Percentiles rank a stretch among this genome's conserved stretches.
These are phyloP conservation scores for Leccinum fibrillosum DNA, from an alignment of 768 basidiomycete genomes.

Conservation along the genomic window DNA sequence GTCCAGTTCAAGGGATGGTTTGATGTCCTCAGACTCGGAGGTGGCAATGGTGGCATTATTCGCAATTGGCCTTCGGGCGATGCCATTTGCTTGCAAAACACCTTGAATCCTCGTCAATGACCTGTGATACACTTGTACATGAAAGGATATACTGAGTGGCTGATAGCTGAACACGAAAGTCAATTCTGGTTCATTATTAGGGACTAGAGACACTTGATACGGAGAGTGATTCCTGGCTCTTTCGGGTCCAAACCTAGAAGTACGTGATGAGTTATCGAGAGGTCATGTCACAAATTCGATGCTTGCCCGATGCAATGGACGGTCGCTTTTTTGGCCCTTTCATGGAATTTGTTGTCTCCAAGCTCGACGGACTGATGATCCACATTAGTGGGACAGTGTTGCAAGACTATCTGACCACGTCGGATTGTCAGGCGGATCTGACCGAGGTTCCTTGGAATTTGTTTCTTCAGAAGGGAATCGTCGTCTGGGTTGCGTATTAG, in stretches of 20 bases:
- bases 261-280: not conserved
- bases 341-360: not conserved
- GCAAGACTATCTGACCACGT: not conserved
- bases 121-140: not conserved
- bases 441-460: constrained; percentile 9
- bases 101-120: not conserved
- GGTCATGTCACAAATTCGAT: not conserved
- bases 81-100: not conserved
- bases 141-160: not conserved
- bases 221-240: not conserved
- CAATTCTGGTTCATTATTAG: not conserved
- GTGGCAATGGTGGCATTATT: not conserved
- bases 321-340: not conserved
- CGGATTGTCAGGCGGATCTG: constrained; percentile 9
- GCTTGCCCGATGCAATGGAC: not conserved
- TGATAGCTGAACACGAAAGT: not conserved
- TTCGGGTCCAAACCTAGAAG: not conserved
- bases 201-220: not conserved
- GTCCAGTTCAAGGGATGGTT: not conserved
- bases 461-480: constrained; percentile 13
- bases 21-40: not conserved
- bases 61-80: not conserved
- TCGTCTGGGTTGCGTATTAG: constrained; percentile 14
- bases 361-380: not conserved
- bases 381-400: not conserved